Percentiles rank a stretch among this genome's conserved stretches.
Conservation (phyloP, 306 rosid genomes). For the Quercus agrifolia region DNA sequence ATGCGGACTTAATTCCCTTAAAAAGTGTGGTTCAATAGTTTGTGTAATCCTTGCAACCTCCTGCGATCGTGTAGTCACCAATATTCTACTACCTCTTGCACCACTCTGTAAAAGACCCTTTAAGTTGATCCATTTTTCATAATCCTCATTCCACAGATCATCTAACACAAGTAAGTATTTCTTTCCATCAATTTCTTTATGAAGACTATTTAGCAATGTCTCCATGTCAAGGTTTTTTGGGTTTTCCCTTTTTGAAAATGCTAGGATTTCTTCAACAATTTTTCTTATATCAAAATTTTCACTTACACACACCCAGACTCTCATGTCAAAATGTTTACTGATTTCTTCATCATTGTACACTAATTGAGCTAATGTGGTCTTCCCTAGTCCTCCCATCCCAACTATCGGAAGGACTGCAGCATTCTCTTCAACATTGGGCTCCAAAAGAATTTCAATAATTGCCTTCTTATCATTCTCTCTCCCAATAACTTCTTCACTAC, state of each 20-base stretch:
- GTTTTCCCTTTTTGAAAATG: no score
- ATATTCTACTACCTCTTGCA: conserved; percentile 31
- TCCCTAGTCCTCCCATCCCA: conserved; percentile 48
- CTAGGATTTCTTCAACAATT: no score
- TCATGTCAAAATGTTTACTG: not conserved
- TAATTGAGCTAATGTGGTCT: conserved; percentile 41
- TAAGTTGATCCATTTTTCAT: not conserved
- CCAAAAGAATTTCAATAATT: not conserved
- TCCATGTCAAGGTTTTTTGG: no score
- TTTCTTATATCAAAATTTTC: not conserved
- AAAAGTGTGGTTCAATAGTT: not conserved
- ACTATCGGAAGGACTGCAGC: conserved; percentile 31
- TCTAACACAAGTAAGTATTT: no score
- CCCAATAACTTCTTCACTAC: no score
- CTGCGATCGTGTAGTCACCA: not conserved
- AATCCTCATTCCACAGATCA: no score
- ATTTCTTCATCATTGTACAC: not conserved
- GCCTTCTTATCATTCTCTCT: not conserved
- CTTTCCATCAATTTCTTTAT: no score
- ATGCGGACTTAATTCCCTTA: not conserved
- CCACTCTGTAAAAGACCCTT: not conserved
- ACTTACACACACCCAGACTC: conserved; percentile 1
- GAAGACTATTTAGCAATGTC: no score
- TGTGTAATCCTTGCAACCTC: not conserved
- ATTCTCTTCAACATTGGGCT: not conserved